Conservation (phyloP, 192 early-diverging fungal species). For the Rhizophagus clarus region DNA sequence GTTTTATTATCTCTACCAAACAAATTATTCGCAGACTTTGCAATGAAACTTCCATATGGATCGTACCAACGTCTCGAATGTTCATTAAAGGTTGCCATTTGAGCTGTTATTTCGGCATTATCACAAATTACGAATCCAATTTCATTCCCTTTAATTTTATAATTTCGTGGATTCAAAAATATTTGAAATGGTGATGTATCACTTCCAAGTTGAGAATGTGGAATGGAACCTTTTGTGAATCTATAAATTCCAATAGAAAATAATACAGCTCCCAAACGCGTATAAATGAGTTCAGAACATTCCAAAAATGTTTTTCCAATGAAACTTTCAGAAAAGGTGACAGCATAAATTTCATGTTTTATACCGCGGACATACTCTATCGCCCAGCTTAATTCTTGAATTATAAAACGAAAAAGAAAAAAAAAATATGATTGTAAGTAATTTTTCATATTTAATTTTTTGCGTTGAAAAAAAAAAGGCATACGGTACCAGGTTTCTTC, state of each 20-base stretch:
- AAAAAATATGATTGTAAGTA: no score
- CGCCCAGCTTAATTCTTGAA: conserved; percentile 47
- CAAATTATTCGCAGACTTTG: background rate
- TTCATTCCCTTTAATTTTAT: conserved; percentile 63
- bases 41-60: background rate
- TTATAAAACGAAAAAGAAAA: no score
- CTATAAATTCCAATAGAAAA: conserved; percentile 53
- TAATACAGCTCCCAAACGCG: conserved; percentile 57
- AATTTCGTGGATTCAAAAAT: conserved; percentile 58
- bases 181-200: conserved; percentile 18
- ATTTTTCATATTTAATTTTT: no score
- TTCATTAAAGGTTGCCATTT: conserved; percentile 25
- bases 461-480: no score
- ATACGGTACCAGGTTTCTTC: conserved; percentile 20
- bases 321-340: conserved; percentile 48
- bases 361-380: conserved; percentile 64
- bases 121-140: conserved; percentile 59
- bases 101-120: conserved; percentile 7
- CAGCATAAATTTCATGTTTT: conserved; percentile 67
- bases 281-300: conserved; percentile 59
- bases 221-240: background rate
- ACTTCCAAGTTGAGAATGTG: background rate
- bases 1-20: background rate
- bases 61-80: background rate
- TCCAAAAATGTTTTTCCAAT: conserved; percentile 55